Percentiles rank a stretch among this genome's conserved stretches.
Evolutionary conservation across 345 rosid genomes (phyloP).

Genomic region (Eucalyptus lansdowneana): DNA sequence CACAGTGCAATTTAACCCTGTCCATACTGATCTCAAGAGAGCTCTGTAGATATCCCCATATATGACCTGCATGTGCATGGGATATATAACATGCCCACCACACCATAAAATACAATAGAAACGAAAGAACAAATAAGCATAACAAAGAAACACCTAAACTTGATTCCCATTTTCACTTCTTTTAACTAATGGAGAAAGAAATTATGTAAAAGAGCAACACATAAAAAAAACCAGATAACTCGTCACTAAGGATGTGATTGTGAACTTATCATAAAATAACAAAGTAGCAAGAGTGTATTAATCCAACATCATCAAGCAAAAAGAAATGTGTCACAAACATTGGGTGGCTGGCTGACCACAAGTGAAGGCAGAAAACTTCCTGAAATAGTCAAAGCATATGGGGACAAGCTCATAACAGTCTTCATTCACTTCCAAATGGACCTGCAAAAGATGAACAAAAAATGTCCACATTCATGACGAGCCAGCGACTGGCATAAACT

Average conservation of each 20-base stretch:
- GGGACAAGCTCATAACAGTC: constrained; percentile 26
- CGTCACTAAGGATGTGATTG: not conserved
- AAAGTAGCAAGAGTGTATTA: constrained; percentile 12
- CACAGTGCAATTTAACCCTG: constrained; percentile 18
- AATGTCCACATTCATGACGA: constrained; percentile 28
- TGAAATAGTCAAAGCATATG: constrained; percentile 27
- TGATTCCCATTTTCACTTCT: not conserved
- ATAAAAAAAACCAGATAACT: not conserved
- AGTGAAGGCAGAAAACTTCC: constrained; percentile 36
- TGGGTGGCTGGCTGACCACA: constrained; percentile 30
- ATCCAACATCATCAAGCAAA: constrained; percentile 44
- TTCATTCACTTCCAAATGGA: constrained; percentile 22
- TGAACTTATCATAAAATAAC: not conserved
- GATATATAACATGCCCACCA: constrained; percentile 22
- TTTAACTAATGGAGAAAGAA: not conserved
- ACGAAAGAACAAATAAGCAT: constrained; percentile 1
- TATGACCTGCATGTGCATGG: constrained; percentile 37
- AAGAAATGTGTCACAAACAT: constrained; percentile 43
- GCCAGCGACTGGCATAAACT: constrained; percentile 21
- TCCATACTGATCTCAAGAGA: constrained; percentile 18
- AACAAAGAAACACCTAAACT: not conserved
- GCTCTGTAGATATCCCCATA: constrained; percentile 24
- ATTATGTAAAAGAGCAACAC: not conserved
- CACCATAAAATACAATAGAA: constrained; percentile 14
- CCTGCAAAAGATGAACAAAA: constrained; percentile 56